phyloP scores from a whole-genome alignment of 2,329 filamentous ascomycete genomes.

The Penicillium frequentans region DNA sequence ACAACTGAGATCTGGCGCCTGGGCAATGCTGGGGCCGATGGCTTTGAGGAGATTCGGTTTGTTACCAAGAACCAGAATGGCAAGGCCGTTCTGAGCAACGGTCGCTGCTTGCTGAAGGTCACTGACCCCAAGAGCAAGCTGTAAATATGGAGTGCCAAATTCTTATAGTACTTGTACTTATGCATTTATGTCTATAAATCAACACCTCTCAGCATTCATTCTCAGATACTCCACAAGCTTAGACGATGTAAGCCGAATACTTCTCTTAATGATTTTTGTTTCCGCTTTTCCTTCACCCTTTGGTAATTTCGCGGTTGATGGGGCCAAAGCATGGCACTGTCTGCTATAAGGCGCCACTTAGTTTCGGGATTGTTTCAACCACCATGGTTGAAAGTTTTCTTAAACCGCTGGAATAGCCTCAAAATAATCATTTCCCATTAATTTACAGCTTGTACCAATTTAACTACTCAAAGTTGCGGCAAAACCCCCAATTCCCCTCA shows the following conservation, averaged over 20 bases:
- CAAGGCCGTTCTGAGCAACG: conserved; percentile 85
- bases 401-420: background rate
- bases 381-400: background rate
- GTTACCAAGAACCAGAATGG: conserved; percentile 73
- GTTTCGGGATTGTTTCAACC: background rate
- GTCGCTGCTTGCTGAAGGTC: conserved; percentile 73
- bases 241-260: too few relatives aligned
- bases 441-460: background rate
- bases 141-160: conserved; percentile 37
- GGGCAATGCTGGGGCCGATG: conserved; percentile 56
- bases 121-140: conserved; percentile 63
- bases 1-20: conserved; percentile 79
- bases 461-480: background rate
- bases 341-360: background rate
- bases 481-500: background rate
- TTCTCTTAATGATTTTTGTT: background rate
- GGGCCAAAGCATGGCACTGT: background rate
- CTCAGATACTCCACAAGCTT: background rate
- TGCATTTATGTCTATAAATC: background rate
- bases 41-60: conserved; percentile 82
- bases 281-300: background rate
- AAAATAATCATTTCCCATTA: background rate
- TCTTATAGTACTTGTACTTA: background rate
- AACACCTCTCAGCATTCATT: too few relatives aligned
- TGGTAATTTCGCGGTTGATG: background rate